phyloP scores from a whole-genome alignment of 73 alveolate species.

The Symbiodinium natans region DNA sequence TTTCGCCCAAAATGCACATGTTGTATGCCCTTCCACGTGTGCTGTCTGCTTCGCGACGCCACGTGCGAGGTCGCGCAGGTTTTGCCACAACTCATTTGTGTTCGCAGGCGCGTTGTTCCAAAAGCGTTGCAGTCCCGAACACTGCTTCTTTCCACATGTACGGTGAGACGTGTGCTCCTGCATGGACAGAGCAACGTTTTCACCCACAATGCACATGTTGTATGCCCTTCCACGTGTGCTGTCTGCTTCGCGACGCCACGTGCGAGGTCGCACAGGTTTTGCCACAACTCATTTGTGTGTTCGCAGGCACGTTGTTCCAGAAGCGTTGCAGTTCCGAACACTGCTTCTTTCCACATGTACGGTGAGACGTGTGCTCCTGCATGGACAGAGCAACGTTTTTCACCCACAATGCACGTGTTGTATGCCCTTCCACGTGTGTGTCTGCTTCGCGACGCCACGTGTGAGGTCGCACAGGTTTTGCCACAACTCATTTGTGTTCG shows the following conservation, averaged over 20 bases:
- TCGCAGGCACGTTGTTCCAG: too few relatives aligned
- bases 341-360: background rate
- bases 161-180: background rate
- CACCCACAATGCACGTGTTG: too few relatives aligned
- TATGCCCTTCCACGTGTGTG: background rate
- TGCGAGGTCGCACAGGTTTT: background rate
- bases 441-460: background rate
- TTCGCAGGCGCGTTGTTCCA: too few relatives aligned
- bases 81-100: too few relatives aligned
- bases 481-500: too few relatives aligned
- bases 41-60: background rate
- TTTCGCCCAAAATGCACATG: too few relatives aligned
- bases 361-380: background rate
- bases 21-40: too few relatives aligned
- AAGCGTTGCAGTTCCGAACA: too few relatives aligned
- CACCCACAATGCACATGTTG: too few relatives aligned
- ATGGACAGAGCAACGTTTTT: background rate
- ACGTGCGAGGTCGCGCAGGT: background rate
- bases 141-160: background rate
- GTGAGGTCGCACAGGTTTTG: background rate
- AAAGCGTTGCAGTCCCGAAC: too few relatives aligned
- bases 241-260: background rate
- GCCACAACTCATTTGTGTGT: too few relatives aligned
- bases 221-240: background rate
- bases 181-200: background rate